Base-by-base conservation (phyloP, 192 early-diverging fungal genomes). In the Podila epigama region DNA sequence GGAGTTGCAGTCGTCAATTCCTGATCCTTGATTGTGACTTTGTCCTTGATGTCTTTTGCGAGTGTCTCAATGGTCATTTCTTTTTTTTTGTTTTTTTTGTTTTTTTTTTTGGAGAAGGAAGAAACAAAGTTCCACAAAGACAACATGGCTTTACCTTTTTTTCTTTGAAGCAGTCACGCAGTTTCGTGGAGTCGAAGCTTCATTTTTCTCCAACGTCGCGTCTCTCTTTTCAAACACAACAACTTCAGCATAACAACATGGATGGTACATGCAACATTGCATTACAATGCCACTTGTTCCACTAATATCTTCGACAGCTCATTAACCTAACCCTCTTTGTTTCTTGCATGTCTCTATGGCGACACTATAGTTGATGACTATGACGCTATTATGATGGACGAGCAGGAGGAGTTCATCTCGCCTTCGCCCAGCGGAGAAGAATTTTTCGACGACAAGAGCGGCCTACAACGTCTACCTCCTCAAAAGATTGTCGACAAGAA, bases 41-140 rank as follows among this genome's bases (percentile, higher is more conserved):
- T 60, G 36, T 63, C 32, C 48, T 58, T 59, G 51, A 75, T 44
- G 41, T 75, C 72, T 20, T 29, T 25, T 8, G 40, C 57, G 53
- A 68, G 60, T 4, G 34, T 42, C 57, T 63, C 73, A n/a, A 77
- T 51, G n/a, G 73, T 77, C 73, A 68, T 54, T 29, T n/a, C n/a
- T n/a, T n/a, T n/a, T n/a, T n/a, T n/a, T n/a, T n/a, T n/a, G n/a
- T n/a, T n/a, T 75, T 27, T 32, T 63, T 48, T 27, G 7, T 29
- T 15, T 31, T 6, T 29, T 32, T 29, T 15, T 53, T 39, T 27
- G 31, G 40, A 58, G 58, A 48, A 51, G 48, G n/a, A 51, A 51
- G 50, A 34, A 63, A 7, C 11, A 36, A 16, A 7, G 20, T 29
- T 15, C 29, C 8, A 28, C 10, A 57, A 12, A 35, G 33, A 50